Base-by-base conservation (phyloP, 495 filamentous ascomycete genomes). In the Echria macrotheca region DNA sequence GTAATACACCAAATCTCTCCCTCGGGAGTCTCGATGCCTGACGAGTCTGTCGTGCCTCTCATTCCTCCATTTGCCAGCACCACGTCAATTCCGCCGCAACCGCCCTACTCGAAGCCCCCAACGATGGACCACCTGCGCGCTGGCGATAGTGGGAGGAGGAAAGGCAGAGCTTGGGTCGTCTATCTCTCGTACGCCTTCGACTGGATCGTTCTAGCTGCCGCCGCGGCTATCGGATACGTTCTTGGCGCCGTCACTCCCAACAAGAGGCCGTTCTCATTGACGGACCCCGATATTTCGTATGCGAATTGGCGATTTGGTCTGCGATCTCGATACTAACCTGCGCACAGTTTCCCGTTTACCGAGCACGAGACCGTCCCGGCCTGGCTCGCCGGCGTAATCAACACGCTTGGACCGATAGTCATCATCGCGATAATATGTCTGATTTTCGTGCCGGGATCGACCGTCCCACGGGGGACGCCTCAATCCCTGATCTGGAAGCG, bases 341-440 rank as follows among this genome's bases (percentile, higher is more conserved):
- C 19, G 7, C 19, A 6, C 43, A 76, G 72, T 23, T 94, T 90
- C 50, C 88, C 88, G 9, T 89, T 79, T 55, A 84, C 85, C 49
- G 75, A 70, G 1, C 71, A 86, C 19, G 87, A 94, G 64, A 86
- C 84, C 10, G 80, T 94, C 17, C 76, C 81, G 0, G 80, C 84
- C 11, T 56, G 65, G 36, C 57, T 78, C 17, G 75, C 83, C 10
- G 65, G 80, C 15, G 56, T 82, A 24, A 73, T 84, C 55, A 73
- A 72, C 43, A 71, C 79, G 17, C 57, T 71, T 2, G 75, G 73
- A 25, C 89, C 89, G 1, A 67, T 83, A 28, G 64, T 68, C 47
- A 74, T 88, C 47, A 86, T 95, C 54, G 69, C 80, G 44, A 35
- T 87, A 59, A 84, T 89, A 64, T 84, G 83, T 4, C 68, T 95